phyloP scores from a whole-genome alignment of 768 basidiomycete genomes.

The Chiua virens region DNA sequence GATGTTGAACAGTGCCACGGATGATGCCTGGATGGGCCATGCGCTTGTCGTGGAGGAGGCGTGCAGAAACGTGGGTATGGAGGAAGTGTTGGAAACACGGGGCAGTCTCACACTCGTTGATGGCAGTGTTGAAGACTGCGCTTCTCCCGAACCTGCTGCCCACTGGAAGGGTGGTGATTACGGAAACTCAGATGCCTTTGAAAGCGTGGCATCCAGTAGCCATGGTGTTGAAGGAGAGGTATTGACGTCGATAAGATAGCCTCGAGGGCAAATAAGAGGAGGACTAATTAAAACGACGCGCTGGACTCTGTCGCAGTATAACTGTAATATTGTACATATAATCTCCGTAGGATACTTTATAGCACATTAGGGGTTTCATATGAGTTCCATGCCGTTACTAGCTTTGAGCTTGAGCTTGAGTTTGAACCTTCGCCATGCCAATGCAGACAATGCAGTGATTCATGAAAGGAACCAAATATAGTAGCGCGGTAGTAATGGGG shows the following conservation, averaged over 20 bases:
- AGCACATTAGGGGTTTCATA: too few species aligned
- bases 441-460: too few species aligned
- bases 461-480: too few species aligned
- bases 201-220: neutral
- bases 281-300: too few species aligned
- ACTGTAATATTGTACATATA: too few species aligned
- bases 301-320: too few species aligned
- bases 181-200: slow-evolving; percentile 8
- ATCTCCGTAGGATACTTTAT: too few species aligned
- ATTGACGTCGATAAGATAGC: slow-evolving; percentile 1
- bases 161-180: slow-evolving; percentile 8
- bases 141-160: neutral
- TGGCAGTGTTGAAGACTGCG: slow-evolving; percentile 12
- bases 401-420: too few species aligned
- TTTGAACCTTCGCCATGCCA: too few species aligned
- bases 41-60: slow-evolving; percentile 11
- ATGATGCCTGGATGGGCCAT: slow-evolving; percentile 18
- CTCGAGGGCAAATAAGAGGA: neutral
- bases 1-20: slow-evolving; percentile 24
- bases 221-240: neutral
- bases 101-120: neutral
- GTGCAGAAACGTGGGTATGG: neutral
- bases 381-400: too few species aligned
- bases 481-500: too few species aligned
- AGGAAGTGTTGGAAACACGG: neutral